These are phyloP conservation scores for Cytospora piceicola DNA, from an alignment of 2,329 filamentous ascomycete species.

Conservation along the genomic window DNA sequence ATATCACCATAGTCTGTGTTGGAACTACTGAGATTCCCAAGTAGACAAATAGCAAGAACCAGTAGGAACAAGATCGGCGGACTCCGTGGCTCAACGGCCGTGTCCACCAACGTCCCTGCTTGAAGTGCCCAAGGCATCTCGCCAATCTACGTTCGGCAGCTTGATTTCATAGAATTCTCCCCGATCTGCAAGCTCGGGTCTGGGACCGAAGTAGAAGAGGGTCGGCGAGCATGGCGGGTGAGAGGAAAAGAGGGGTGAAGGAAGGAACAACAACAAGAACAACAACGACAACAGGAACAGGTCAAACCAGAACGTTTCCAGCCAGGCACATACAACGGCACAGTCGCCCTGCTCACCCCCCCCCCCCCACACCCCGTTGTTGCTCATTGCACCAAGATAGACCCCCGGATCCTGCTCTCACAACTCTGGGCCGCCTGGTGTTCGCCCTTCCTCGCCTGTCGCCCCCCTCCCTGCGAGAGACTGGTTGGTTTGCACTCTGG, in stretches of 20 bases:
- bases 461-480: slow-evolving; percentile 4
- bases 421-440: slow-evolving; percentile 4
- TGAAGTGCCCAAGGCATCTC: slow-evolving; percentile 8
- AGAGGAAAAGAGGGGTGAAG: neutral
- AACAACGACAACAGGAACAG: neutral
- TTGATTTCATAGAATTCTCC: slow-evolving; percentile 3
- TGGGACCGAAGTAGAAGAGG: neutral
- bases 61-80: slow-evolving; percentile 14
- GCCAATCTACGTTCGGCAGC: neutral
- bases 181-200: slow-evolving; percentile 7
- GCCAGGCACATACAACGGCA: slow-evolving; percentile 13
- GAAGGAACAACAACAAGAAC: too few relatives aligned
- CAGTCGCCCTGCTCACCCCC: neutral
- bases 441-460: slow-evolving; percentile 7
- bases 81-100: slow-evolving; percentile 12
- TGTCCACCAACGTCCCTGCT: slow-evolving; percentile 10
- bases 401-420: slow-evolving; percentile 6
- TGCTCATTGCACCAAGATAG: neutral
- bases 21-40: slow-evolving; percentile 5
- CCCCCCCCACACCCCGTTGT: too few relatives aligned
- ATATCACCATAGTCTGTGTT: slow-evolving; percentile 6
- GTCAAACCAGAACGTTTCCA: slow-evolving; percentile 5
- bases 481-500: slow-evolving; percentile 24
- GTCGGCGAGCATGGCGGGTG: neutral
- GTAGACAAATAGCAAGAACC: slow-evolving; percentile 1